Base-by-base conservation (phyloP, 441 rosid species). In the Isatis lusitanica region DNA sequence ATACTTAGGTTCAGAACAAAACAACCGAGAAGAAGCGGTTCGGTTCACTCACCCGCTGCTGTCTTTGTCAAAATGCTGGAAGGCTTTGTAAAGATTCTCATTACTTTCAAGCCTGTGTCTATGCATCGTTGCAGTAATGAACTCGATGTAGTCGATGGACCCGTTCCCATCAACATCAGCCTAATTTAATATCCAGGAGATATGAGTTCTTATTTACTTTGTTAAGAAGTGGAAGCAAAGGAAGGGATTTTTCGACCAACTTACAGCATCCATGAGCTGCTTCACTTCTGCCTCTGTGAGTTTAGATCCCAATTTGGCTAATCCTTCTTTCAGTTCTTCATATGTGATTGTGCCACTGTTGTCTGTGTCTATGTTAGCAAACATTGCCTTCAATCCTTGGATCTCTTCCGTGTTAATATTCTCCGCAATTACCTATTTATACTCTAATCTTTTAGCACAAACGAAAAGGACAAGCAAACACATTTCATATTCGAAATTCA, bases 81-180 rank as follows among this genome's bases (percentile, higher is more conserved):
- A 91, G 43, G 97, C 97, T 78, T 84, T 83, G 86, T 73, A 83
- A 33, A 91, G 84, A 79, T 91, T 84, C 64, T 91, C 97, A 21
- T 91, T 86, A 62, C 82, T 84, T 71, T 88, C 94, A 38, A 91
- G 86, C 82, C 82, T 87, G 81, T 91, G 87, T 63, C 86, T 85
- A 74, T 91, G 92, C 97, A 91, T 87, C 21, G 94, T 91, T 5
- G 97, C 97, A 1, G 92, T 84, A 35, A 91, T 84, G 46, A 91
- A 91, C 73, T 91, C 97, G 2, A 86, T 81, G 81, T 88, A 87
- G 61, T 91, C 97, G 48, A 91, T 88, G 4, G 87, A 77, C 43
- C 97, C 97, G 18, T 83, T 87, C 67, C 87, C 88, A 67, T 91
- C 92, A 70, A 87, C 91, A 81, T 91, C 94, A 81, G 94, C 97